A percentile compares a stretch with the other conserved stretches of the same genome.
Conservation (phyloP, 345 rosid genomes). For the Gossypium turneri region DNA sequence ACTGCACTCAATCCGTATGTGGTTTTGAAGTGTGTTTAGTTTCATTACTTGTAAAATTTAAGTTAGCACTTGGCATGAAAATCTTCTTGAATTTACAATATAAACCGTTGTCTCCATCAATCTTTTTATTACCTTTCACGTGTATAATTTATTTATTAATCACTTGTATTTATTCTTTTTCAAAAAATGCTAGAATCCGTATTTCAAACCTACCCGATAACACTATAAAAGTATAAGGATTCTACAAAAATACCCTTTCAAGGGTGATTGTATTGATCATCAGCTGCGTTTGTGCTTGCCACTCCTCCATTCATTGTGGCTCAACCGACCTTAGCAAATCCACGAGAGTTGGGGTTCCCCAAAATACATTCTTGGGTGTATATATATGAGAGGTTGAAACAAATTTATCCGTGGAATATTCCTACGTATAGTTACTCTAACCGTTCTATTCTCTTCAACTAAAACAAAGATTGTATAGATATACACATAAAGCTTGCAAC, state of each 20-base stretch:
- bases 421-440: neutral
- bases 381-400: neutral
- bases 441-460: neutral
- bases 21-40: slow-evolving; percentile 48
- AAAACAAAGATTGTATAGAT: neutral
- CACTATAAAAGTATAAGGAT: too few species aligned
- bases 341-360: slow-evolving; percentile 19
- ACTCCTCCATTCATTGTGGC: slow-evolving; percentile 15
- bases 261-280: too few species aligned
- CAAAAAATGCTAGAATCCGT: too few species aligned
- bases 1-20: slow-evolving; percentile 46
- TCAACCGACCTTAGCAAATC: slow-evolving; percentile 29
- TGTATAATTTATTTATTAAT: too few species aligned
- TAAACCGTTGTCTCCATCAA: neutral
- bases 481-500: neutral
- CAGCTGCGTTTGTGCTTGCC: slow-evolving; percentile 7
- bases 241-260: too few species aligned
- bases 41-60: slow-evolving; percentile 11
- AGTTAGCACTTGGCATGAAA: slow-evolving; percentile 15
- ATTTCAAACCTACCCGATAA: too few species aligned
- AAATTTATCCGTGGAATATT: neutral
- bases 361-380: neutral
- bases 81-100: neutral
- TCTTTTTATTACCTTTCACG: neutral
- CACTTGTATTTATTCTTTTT: too few species aligned